Percentiles rank a stretch among this genome's conserved stretches.
phyloP scores from a whole-genome alignment of 2,329 filamentous ascomycete genomes.

The Bipolaris victoriae region DNA sequence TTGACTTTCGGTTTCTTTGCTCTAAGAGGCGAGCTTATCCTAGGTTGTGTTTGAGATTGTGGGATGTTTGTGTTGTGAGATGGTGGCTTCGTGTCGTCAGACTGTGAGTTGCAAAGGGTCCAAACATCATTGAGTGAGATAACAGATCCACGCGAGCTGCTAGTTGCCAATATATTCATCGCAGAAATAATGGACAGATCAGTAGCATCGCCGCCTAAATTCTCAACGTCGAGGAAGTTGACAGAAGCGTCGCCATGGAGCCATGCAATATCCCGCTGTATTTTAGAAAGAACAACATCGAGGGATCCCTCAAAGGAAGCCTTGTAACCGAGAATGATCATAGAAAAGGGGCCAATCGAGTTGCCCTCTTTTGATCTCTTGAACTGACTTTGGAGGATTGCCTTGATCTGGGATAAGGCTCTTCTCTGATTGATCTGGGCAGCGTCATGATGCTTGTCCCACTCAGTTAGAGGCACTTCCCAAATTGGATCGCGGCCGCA shows the following conservation, averaged over 20 bases:
- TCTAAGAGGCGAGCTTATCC: neutral
- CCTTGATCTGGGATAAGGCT: neutral
- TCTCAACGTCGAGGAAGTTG: neutral
- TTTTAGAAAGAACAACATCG: neutral
- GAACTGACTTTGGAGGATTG: neutral
- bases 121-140: neutral
- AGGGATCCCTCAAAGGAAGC: neutral
- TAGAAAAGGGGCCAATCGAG: neutral
- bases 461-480: too few relatives aligned
- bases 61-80: neutral
- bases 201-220: neutral
- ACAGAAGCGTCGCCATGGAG: neutral
- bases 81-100: neutral
- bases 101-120: neutral
- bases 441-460: too few relatives aligned
- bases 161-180: neutral
- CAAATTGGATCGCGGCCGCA: too few relatives aligned
- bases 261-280: neutral
- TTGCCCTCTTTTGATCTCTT: neutral
- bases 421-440: neutral
- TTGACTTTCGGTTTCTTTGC: neutral
- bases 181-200: neutral
- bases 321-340: neutral
- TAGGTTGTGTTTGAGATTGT: neutral
- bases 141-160: neutral